These are phyloP conservation scores for Heliamphora pulchella DNA, from an alignment of 179 eudicot species.

Conservation along the genomic window DNA sequence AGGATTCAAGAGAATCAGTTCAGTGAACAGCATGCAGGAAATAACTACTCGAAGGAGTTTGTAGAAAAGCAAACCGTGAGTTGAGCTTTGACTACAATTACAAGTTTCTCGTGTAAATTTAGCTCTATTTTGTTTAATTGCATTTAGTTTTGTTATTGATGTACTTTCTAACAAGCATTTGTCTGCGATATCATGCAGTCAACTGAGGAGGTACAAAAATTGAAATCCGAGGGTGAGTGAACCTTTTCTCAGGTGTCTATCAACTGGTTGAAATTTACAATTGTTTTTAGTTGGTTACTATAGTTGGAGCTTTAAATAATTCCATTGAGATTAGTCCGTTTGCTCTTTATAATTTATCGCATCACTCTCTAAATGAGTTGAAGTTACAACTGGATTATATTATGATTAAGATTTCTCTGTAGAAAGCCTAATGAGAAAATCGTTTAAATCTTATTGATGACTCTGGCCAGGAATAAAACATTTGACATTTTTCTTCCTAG, in stretches of 20 bases:
- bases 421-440: not conserved
- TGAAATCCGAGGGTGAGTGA: slow-evolving; percentile 49
- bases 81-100: slow-evolving; percentile 13
- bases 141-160: slow-evolving; percentile 13
- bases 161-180: not conserved
- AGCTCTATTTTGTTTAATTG: not conserved
- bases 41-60: slow-evolving; percentile 30
- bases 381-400: not conserved
- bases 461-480: not conserved
- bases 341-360: not conserved
- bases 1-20: slow-evolving; percentile 49
- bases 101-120: not conserved
- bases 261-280: not conserved
- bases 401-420: not conserved
- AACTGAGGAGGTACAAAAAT: slow-evolving; percentile 33
- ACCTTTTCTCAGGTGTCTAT: not conserved
- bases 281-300: not conserved
- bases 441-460: not conserved
- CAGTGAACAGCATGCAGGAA: slow-evolving; percentile 33
- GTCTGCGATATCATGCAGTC: slow-evolving; percentile 34
- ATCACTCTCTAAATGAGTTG: not conserved
- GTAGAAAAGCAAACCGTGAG: slow-evolving; percentile 33
- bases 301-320: not conserved
- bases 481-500: not conserved
- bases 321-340: not conserved